These are phyloP conservation scores for Monilinia fructicola DNA, from an alignment of 2,329 filamentous ascomycete genomes.

Conservation along the genomic window DNA sequence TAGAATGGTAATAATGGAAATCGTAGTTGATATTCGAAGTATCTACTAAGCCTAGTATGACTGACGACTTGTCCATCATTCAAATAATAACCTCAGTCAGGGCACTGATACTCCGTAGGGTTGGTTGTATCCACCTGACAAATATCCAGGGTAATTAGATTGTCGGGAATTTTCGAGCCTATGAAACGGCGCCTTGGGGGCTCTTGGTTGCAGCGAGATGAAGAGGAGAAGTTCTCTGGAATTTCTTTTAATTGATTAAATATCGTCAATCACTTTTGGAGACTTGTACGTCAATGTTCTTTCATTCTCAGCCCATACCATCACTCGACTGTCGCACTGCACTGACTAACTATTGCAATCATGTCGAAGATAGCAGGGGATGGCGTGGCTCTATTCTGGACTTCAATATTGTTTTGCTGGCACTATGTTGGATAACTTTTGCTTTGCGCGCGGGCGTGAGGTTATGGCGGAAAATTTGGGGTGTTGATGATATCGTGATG, in stretches of 20 bases:
- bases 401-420: slow-evolving; percentile 35
- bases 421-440: slow-evolving; percentile 35
- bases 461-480: slow-evolving; percentile 36
- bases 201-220: neutral
- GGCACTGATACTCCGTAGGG: no score
- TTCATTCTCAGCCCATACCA: neutral
- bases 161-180: neutral
- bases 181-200: neutral
- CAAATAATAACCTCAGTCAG: no score
- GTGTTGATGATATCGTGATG: slow-evolving; percentile 38
- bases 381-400: slow-evolving; percentile 35
- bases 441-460: slow-evolving; percentile 32
- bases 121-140: no score
- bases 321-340: neutral
- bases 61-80: no score
- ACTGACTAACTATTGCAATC: slow-evolving; percentile 3
- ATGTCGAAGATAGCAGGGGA: slow-evolving; percentile 36
- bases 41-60: no score
- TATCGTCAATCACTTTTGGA: neutral
- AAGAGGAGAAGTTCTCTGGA: neutral
- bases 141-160: no score
- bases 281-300: neutral
- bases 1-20: no score
- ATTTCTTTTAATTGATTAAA: slow-evolving; percentile 4
- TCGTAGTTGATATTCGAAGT: no score